These are phyloP conservation scores for Willaertia magna DNA, from an alignment of 208 protist species.

Conservation along the genomic window DNA sequence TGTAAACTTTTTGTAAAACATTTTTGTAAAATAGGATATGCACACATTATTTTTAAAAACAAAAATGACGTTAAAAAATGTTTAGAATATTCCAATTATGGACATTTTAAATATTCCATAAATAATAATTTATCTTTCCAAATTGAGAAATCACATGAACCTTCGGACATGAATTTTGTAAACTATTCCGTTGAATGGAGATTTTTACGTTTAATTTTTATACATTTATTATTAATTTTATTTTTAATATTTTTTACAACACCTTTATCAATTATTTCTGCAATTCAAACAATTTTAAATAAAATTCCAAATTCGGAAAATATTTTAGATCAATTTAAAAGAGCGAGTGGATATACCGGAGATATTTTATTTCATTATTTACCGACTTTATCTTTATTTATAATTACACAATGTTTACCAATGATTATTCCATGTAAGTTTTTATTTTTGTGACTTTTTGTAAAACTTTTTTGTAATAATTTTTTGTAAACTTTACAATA, in stretches of 20 bases:
- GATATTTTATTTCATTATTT: neutral
- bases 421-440: neutral
- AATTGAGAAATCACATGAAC: no score
- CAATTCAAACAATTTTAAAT: neutral
- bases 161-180: neutral
- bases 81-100: no score
- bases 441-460: no score
- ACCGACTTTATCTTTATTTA: neutral
- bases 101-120: no score
- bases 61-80: no score
- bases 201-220: no score
- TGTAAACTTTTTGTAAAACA: no score
- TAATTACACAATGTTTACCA: neutral
- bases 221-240: neutral
- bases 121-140: no score
- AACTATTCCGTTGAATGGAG: neutral
- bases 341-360: neutral
- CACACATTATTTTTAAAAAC: neutral
- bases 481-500: no score
- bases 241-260: conserved; percentile 5
- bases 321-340: neutral
- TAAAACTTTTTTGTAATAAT: no score
- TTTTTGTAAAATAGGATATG: no score
- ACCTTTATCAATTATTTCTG: neutral
- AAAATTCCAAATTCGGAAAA: neutral